Percentiles rank a stretch among this genome's conserved stretches.
Conservation (phyloP, 805 yeast species). For the Tetrapisispora fleetii region DNA sequence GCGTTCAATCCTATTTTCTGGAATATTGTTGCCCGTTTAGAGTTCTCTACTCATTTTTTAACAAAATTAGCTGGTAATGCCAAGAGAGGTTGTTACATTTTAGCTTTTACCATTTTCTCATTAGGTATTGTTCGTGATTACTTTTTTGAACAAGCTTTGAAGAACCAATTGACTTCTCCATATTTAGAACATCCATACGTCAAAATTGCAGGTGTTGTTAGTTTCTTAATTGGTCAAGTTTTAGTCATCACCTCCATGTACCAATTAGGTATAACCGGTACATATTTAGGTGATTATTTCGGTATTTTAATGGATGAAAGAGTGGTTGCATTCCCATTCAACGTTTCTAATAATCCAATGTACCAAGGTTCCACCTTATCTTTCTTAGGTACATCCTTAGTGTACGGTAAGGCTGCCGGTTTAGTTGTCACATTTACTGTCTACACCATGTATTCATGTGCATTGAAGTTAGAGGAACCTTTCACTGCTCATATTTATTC, state of each 20-base stretch:
- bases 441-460: slow-evolving; percentile 70
- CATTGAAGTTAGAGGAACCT: slow-evolving; percentile 87
- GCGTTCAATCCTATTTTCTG: slow-evolving; percentile 92
- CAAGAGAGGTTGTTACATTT: slow-evolving; percentile 68
- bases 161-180: slow-evolving; percentile 58
- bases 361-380: slow-evolving; percentile 86
- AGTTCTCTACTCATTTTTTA: slow-evolving; percentile 65
- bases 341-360: slow-evolving; percentile 88
- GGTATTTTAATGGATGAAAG: slow-evolving; percentile 88
- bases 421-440: slow-evolving; percentile 63
- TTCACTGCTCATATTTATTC: slow-evolving; percentile 89
- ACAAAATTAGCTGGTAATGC: slow-evolving; percentile 67
- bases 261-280: slow-evolving; percentile 89
- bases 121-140: slow-evolving; percentile 78
- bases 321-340: slow-evolving; percentile 91
- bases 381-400: slow-evolving; percentile 83
- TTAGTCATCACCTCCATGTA: slow-evolving; percentile 83
- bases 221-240: slow-evolving; percentile 63
- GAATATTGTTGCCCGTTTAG: slow-evolving; percentile 86
- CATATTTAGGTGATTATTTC: slow-evolving; percentile 94
- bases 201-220: slow-evolving; percentile 42
- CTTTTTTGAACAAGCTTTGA: slow-evolving; percentile 60
- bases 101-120: slow-evolving; percentile 76
- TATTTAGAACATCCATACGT: slow-evolving; percentile 35
- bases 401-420: slow-evolving; percentile 87